Conservation (phyloP, 192 early-diverging fungal species). For the Kickxella alabastrina region DNA sequence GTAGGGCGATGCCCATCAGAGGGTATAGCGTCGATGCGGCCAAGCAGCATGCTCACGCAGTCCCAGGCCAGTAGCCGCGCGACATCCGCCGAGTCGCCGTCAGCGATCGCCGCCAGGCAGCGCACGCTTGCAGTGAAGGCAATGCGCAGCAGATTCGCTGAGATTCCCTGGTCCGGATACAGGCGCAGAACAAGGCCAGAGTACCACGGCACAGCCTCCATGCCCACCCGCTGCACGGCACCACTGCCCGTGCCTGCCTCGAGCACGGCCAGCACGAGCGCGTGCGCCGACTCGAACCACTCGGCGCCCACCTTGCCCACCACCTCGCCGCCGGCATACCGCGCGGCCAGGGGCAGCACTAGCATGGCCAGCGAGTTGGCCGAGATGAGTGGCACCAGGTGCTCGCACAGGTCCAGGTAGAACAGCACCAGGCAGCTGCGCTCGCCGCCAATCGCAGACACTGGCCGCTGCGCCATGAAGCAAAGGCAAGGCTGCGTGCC, state of each 20-base stretch:
- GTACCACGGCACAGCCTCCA: too few species aligned
- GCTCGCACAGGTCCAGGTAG: conserved; percentile 37
- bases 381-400: conserved; percentile 4
- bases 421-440: conserved; percentile 20
- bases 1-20: too few species aligned
- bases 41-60: conserved; percentile 1
- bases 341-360: conserved; percentile 23
- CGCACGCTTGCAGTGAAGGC: conserved; percentile 19
- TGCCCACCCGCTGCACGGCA: too few species aligned
- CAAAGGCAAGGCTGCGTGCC: conserved; percentile 12
- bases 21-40: background rate
- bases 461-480: background rate
- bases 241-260: conserved; percentile 11
- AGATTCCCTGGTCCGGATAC: conserved; percentile 15
- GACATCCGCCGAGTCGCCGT: background rate
- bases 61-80: too few species aligned
- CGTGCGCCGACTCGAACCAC: conserved; percentile 46
- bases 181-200: conserved; percentile 11
- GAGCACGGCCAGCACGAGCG: conserved; percentile 19
- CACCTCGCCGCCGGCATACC: conserved; percentile 5
- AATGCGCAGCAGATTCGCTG: conserved; percentile 26
- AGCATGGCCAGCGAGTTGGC: background rate
- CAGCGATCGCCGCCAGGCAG: background rate
- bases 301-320: background rate
- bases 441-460: background rate